phyloP scores from a whole-genome alignment of 2,329 filamentous ascomycete genomes.

The Fusarium abutilonis region DNA sequence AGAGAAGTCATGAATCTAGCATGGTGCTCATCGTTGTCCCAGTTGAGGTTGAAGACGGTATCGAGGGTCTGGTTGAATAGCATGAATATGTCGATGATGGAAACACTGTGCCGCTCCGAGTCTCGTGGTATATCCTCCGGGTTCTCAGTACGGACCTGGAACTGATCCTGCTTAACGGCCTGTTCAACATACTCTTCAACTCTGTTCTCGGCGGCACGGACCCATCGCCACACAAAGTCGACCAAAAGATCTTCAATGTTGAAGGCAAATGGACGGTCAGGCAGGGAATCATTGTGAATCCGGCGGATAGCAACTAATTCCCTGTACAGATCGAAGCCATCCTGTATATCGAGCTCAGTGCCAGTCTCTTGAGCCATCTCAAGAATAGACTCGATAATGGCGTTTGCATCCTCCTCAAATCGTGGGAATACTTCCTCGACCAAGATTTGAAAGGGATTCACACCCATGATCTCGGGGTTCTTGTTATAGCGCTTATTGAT shows the following conservation, averaged over 20 bases:
- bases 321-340: constrained; percentile 93
- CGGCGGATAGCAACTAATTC: constrained; percentile 85
- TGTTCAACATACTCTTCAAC: constrained; percentile 87
- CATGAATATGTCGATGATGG: constrained; percentile 91
- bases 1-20: constrained; percentile 97
- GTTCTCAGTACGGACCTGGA: constrained; percentile 76
- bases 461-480: constrained; percentile 86
- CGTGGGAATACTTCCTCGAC: constrained; percentile 86
- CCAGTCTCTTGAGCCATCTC: constrained; percentile 74
- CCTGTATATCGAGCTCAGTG: constrained; percentile 83
- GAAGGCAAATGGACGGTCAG: constrained; percentile 81
- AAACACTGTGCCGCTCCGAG: constrained; percentile 89
- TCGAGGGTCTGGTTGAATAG: constrained; percentile 93
- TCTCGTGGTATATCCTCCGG: constrained; percentile 73
- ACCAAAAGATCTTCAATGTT: constrained; percentile 86
- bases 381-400: constrained; percentile 84
- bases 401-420: constrained; percentile 88
- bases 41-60: constrained; percentile 84
- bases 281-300: constrained; percentile 80
- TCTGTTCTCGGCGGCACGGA: constrained; percentile 80
- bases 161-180: constrained; percentile 89
- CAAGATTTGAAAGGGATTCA: constrained; percentile 72
- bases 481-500: constrained; percentile 93
- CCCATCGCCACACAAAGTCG: constrained; percentile 97
- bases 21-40: constrained; percentile 93